Conservation (phyloP, 2,329 filamentous ascomycete species). For the Aureobasidium vineae region DNA sequence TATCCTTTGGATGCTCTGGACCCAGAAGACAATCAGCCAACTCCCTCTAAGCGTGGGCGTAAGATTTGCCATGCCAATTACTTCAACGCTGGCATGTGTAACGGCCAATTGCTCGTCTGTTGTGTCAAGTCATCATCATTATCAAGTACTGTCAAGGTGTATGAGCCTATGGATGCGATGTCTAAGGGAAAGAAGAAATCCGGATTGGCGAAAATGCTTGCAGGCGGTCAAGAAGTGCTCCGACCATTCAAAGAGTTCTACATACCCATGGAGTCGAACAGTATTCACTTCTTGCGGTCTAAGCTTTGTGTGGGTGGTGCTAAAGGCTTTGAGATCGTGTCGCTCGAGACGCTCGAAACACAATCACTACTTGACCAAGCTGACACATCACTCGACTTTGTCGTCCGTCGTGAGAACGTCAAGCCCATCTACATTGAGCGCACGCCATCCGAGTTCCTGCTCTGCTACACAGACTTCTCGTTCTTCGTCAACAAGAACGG, state of each 20-base stretch:
- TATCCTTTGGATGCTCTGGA: constrained; percentile 87
- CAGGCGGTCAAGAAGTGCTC: constrained; percentile 86
- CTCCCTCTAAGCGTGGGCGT: constrained; percentile 79
- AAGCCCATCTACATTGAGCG: constrained; percentile 97
- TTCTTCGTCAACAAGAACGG: constrained; percentile 99
- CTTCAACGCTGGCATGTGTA: constrained; percentile 95
- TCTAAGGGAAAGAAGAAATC: constrained; percentile 86
- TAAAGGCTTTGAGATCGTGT: constrained; percentile 94
- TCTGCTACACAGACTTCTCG: constrained; percentile 98
- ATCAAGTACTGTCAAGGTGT: constrained; percentile 98
- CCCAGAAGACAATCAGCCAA: constrained; percentile 68
- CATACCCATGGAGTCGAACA: constrained; percentile 96
- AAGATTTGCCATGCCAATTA: constrained; percentile 99
- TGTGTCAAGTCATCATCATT: constrained; percentile 92
- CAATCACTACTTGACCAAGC: constrained; percentile 96
- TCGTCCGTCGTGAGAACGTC: constrained; percentile 87
- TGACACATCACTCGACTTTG: constrained; percentile 96
- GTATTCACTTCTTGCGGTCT: constrained; percentile 94
- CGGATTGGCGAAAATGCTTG: constrained; percentile 94
- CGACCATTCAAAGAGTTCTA: constrained; percentile 99
- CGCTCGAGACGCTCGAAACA: constrained; percentile 93
- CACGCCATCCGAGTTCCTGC: constrained; percentile 91
- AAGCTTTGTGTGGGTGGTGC: constrained; percentile 96
- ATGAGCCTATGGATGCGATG: constrained; percentile 93
- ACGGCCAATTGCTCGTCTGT: constrained; percentile 91